Conservation (phyloP, 495 filamentous ascomycete species). For the Penicillium soppii region DNA sequence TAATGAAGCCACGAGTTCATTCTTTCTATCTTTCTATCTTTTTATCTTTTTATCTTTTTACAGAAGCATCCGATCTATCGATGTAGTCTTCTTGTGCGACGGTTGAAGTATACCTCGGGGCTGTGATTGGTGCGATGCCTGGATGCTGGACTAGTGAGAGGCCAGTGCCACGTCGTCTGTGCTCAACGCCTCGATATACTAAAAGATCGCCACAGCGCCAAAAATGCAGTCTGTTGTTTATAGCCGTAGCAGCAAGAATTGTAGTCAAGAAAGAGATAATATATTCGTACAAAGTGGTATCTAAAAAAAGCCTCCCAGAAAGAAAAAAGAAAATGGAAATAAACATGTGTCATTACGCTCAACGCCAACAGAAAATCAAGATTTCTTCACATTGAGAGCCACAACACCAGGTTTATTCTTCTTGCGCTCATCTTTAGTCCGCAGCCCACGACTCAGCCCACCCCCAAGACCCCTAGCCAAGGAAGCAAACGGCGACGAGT, state of each 20-base stretch:
- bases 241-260: too few relatives aligned
- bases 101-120: background rate
- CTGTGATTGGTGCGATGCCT: constrained; percentile 9
- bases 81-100: background rate
- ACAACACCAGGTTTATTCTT: constrained; percentile 24
- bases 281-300: background rate
- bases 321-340: background rate
- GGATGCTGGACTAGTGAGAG: background rate
- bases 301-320: background rate
- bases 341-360: background rate
- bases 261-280: background rate
- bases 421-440: constrained; percentile 31
- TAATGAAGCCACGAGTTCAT: constrained; percentile 32
- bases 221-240: too few relatives aligned
- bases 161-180: background rate
- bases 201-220: too few relatives aligned
- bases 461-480: constrained; percentile 46
- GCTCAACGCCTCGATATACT: background rate
- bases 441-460: constrained; percentile 41
- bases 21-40: background rate
- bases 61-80: background rate
- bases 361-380: constrained; percentile 6
- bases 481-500: constrained; percentile 44
- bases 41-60: background rate
- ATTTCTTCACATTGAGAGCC: background rate